Base-by-base conservation (phyloP, 2,329 filamentous ascomycete species). In the Alternaria sp. region DNA sequence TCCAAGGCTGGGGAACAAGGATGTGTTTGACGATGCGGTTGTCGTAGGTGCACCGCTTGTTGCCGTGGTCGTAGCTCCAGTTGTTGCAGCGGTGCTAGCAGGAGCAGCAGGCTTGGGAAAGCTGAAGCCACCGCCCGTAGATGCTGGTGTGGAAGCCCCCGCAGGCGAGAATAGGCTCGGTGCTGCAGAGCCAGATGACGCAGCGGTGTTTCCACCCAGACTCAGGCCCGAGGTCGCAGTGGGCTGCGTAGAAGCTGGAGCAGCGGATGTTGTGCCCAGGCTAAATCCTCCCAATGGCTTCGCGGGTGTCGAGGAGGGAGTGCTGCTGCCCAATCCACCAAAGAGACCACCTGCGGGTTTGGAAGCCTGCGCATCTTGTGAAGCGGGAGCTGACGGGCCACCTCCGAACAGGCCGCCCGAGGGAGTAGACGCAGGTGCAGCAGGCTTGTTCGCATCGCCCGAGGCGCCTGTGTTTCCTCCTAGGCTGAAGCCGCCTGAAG, bases 361-460 rank as follows among this genome's bases (percentile, higher is more conserved):
- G 41, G 76, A 66, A 23, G 77, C 72, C 75, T 80, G 73, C 63
- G 73, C 57, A 50, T 66, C 64, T 73, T 74, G 60, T 68, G 76
- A 64, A 78, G 78, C 26, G 78, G 70, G 49, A 66, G 70, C 59
- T 63, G 72, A 62, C 68, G 70, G 59, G 68, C 59, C 68, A 20
- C 59, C 68, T 41, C 74, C 69, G 60, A 76, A 76, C 7, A 75
- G 63, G 37, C 55, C 65, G 18, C 63, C 56, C 6, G 68, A 55
- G 9, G 72, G 58, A 18, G 78, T 61, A 21, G 74, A 67, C 20
- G 72, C 66, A 47, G 65, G 71, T 18, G 73, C 71, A 37, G 73
- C 71, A 26, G 67, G 72, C 65, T 78, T 76, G 75, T 67, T 75
- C 68, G 76, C 66, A 70, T 73, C 71, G 70, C 76, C 58, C 58